These are phyloP conservation scores for Alnus rubra DNA, from an alignment of 306 rosid genomes.

Conservation along the genomic window DNA sequence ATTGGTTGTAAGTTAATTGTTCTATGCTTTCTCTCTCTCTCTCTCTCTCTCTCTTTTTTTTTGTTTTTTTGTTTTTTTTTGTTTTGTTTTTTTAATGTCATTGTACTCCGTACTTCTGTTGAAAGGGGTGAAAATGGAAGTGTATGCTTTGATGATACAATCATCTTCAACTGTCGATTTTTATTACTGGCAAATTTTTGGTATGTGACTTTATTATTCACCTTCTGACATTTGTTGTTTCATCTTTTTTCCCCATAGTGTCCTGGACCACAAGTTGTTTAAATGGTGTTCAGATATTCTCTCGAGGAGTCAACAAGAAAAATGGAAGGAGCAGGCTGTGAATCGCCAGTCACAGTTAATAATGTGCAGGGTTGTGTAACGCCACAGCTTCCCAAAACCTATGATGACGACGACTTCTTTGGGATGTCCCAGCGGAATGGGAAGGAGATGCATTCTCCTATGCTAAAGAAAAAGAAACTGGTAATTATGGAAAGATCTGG, in stretches of 20 bases:
- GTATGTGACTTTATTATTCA: neutral
- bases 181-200: neutral
- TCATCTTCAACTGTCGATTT: neutral
- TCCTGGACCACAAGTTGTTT: neutral
- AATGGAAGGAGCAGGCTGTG: neutral
- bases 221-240: neutral
- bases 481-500: neutral
- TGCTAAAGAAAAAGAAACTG: neutral
- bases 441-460: neutral
- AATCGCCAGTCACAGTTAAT: neutral
- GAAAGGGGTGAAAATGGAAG: neutral
- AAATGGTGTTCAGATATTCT: slow-evolving; percentile 12
- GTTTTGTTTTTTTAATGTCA: neutral
- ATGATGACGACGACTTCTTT: neutral
- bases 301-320: neutral
- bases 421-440: neutral
- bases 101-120: neutral
- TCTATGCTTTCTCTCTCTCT: neutral
- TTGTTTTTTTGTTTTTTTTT: too few relatives aligned
- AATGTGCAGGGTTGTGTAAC: neutral
- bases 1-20: neutral
- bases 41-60: too few relatives aligned
- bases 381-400: neutral
- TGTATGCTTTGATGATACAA: neutral
- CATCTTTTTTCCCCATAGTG: neutral